Conservation (phyloP, 441 rosid genomes). For the Adansonia rubrostipa region DNA sequence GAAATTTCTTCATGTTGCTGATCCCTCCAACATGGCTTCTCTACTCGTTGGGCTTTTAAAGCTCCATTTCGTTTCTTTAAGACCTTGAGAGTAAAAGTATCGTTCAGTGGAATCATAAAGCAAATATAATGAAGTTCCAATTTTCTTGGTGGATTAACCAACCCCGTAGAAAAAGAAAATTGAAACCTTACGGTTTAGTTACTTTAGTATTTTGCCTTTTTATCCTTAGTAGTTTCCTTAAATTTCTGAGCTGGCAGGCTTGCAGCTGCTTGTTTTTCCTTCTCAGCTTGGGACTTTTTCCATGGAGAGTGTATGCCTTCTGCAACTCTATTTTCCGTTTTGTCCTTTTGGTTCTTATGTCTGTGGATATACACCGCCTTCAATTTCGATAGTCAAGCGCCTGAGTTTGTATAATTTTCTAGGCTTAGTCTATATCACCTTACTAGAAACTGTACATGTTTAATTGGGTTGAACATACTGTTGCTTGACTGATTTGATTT, state of each 20-base stretch:
- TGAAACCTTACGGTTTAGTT: not conserved
- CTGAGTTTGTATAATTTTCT: not conserved
- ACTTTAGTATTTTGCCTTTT: not conserved
- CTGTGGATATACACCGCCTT: not conserved
- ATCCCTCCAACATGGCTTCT: not conserved
- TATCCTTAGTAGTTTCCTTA: not conserved
- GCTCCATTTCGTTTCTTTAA: not conserved
- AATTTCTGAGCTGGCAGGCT: too few relatives aligned
- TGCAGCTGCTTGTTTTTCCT: too few relatives aligned
- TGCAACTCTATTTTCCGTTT: not conserved
- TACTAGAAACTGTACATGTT: not conserved
- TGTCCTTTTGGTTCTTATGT: not conserved
- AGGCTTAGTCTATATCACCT: not conserved
- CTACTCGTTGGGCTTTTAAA: not conserved
- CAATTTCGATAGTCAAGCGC: not conserved
- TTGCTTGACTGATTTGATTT: constrained; percentile 2
- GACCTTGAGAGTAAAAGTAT: not conserved
- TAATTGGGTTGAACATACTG: constrained; percentile 25
- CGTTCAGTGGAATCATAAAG: not conserved
- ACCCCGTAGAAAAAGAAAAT: too few relatives aligned
- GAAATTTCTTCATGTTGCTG: not conserved
- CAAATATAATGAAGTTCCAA: too few relatives aligned
- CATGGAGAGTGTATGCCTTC: not conserved
- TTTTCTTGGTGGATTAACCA: too few relatives aligned
- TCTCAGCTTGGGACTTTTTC: not conserved